Evolutionary conservation across 192 early-diverging fungal genomes (phyloP).

Genomic region (Linnemannia exigua): DNA sequence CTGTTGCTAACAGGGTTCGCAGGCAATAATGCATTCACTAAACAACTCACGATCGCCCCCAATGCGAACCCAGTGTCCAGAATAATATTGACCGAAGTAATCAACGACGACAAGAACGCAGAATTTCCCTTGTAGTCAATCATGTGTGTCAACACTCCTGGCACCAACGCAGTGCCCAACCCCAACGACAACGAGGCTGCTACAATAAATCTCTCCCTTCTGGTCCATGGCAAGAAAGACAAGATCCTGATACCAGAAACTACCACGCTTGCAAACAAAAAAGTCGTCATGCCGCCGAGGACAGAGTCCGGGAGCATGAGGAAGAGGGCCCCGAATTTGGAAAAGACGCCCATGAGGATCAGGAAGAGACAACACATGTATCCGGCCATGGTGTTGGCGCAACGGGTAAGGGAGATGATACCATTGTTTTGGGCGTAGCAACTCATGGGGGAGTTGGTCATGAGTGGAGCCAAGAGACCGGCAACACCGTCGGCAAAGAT

Average conservation of each 20-base stretch:
- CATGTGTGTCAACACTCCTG: slow-evolving; percentile 66
- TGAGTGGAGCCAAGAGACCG: slow-evolving; percentile 53
- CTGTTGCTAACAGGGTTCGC: not conserved
- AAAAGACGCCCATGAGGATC: slow-evolving; percentile 66
- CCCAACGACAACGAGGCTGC: slow-evolving; percentile 62
- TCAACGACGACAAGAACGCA: slow-evolving; percentile 56
- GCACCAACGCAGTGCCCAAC: slow-evolving; percentile 63
- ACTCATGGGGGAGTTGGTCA: slow-evolving; percentile 64
- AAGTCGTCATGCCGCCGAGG: slow-evolving; percentile 69
- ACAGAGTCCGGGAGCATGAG: slow-evolving; percentile 61
- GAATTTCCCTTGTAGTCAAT: slow-evolving; percentile 58
- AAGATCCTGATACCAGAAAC: slow-evolving; percentile 69
- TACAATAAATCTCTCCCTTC: slow-evolving; percentile 67
- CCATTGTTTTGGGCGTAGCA: slow-evolving; percentile 73
- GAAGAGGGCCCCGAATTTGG: slow-evolving; percentile 66
- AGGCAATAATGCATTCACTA: slow-evolving; percentile 61
- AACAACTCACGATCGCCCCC: slow-evolving; percentile 58
- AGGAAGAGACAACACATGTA: slow-evolving; percentile 68
- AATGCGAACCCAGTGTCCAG: slow-evolving; percentile 64
- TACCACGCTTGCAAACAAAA: slow-evolving; percentile 66
- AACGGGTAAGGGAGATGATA: slow-evolving; percentile 68
- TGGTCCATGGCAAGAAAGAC: slow-evolving; percentile 65
- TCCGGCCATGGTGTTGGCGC: slow-evolving; percentile 66
- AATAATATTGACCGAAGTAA: slow-evolving; percentile 60
- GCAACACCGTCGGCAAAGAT: slow-evolving; percentile 66